A percentile compares a stretch with the other conserved stretches of the same genome.
phyloP scores from a whole-genome alignment of 306 rosid species.

The Lathyrus sativus region DNA sequence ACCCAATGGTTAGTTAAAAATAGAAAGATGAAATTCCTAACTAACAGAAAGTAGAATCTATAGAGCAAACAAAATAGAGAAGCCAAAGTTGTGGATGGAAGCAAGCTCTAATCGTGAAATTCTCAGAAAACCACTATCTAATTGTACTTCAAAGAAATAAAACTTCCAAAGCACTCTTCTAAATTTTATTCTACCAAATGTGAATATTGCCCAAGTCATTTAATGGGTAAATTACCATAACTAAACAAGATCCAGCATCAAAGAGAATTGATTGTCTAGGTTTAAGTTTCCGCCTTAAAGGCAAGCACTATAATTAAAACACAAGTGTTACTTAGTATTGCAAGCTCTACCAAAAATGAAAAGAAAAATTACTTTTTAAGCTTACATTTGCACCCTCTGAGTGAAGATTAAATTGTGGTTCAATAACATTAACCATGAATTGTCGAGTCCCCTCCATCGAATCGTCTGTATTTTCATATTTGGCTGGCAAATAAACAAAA shows the following conservation, averaged over 20 bases:
- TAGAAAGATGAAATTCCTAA: conserved; percentile 8
- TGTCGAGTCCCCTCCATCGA: conserved; percentile 78
- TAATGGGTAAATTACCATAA: neutral
- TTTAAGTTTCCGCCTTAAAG: conserved; percentile 15
- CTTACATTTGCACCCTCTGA: conserved; percentile 95
- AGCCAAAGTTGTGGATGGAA: conserved; percentile 1
- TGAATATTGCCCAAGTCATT: neutral
- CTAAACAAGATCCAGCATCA: neutral
- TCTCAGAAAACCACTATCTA: neutral
- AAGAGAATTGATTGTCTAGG: neutral
- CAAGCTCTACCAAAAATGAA: conserved; percentile 33
- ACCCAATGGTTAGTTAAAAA: conserved; percentile 2
- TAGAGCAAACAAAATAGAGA: neutral
- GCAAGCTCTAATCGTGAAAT: neutral
- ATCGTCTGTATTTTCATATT: conserved; percentile 49
- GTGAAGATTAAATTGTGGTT: conserved; percentile 98
- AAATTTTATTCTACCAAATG: neutral
- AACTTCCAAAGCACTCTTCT: neutral
- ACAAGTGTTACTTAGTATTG: conserved; percentile 2
- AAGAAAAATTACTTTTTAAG: conserved; percentile 30
- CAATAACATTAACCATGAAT: conserved; percentile 96
- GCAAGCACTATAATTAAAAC: conserved; percentile 18
- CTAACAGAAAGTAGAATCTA: neutral
- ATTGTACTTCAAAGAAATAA: conserved; percentile 1
- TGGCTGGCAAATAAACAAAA: conserved; percentile 49